Evolutionary conservation across 2,329 filamentous ascomycete genomes (phyloP).

Genomic region (Venturia effusa): DNA sequence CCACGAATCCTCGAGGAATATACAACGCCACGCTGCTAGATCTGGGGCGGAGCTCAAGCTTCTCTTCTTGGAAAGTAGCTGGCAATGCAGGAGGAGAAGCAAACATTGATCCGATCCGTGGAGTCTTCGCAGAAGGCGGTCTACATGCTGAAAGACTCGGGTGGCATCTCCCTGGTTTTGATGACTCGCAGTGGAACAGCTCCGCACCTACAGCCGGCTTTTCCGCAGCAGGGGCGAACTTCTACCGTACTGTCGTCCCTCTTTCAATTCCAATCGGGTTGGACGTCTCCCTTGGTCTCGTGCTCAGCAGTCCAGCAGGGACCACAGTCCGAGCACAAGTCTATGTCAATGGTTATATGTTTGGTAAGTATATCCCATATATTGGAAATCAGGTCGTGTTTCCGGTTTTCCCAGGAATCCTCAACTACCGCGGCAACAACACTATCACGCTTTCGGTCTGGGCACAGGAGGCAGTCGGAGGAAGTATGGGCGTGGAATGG

Average conservation of each 20-base stretch:
- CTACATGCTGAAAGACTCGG: slow-evolving; percentile 53
- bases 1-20: slow-evolving; percentile 39
- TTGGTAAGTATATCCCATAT: slow-evolving; percentile 47
- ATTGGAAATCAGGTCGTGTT: slow-evolving; percentile 53
- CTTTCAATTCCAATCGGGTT: slow-evolving; percentile 41
- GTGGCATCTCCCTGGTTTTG: slow-evolving; percentile 48
- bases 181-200: slow-evolving; percentile 35
- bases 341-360: slow-evolving; percentile 51
- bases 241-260: slow-evolving; percentile 44
- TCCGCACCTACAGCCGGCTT: slow-evolving; percentile 29
- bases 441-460: slow-evolving; percentile 48
- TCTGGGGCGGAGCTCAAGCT: slow-evolving; percentile 28
- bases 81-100: slow-evolving; percentile 57
- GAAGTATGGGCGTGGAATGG: not conserved
- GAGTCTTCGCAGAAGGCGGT: slow-evolving; percentile 58
- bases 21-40: slow-evolving; percentile 41
- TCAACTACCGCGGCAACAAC: slow-evolving; percentile 49
- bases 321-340: slow-evolving; percentile 42
- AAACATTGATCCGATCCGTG: slow-evolving; percentile 51
- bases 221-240: slow-evolving; percentile 40
- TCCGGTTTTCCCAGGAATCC: slow-evolving; percentile 48
- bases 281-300: slow-evolving; percentile 47
- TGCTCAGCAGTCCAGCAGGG: slow-evolving; percentile 35
- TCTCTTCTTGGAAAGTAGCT: slow-evolving; percentile 53
- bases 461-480: slow-evolving; percentile 39